Evolutionary conservation across 2,329 filamentous ascomycete species (phyloP).

Genomic region (Thelonectria discophora): DNA sequence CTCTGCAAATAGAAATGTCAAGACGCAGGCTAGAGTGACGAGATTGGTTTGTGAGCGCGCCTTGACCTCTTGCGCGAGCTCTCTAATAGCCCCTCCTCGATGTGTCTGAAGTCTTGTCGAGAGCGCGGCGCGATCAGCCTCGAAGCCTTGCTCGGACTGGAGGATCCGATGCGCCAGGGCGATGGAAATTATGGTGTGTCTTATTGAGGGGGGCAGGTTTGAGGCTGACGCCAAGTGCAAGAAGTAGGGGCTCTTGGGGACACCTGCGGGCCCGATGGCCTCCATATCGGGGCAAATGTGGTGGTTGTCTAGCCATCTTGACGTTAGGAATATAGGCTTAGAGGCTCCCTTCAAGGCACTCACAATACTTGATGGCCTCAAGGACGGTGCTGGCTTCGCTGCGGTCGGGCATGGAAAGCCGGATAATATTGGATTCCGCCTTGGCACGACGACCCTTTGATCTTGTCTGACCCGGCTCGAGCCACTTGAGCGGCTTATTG

Average conservation of each 20-base stretch:
- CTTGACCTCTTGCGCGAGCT: slow-evolving; percentile 11
- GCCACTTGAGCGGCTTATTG: slow-evolving; percentile 35
- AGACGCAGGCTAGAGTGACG: background rate
- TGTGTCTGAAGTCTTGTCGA: slow-evolving; percentile 26
- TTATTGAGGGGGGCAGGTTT: background rate
- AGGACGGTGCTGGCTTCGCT: background rate
- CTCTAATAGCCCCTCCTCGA: slow-evolving; percentile 29
- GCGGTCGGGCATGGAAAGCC: slow-evolving; percentile 8
- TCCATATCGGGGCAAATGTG: slow-evolving; percentile 34
- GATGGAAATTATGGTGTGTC: slow-evolving; percentile 26
- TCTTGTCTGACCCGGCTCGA: slow-evolving; percentile 32
- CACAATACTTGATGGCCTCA: slow-evolving; percentile 28
- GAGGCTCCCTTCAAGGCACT: background rate
- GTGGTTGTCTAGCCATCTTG: slow-evolving; percentile 23
- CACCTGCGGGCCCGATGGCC: slow-evolving; percentile 17
- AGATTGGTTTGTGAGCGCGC: background rate
- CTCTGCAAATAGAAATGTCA: background rate
- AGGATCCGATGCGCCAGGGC: slow-evolving; percentile 31
- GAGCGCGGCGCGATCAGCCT: slow-evolving; percentile 15
- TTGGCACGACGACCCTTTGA: slow-evolving; percentile 29
- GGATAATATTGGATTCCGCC: slow-evolving; percentile 17
- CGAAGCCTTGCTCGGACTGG: slow-evolving; percentile 11
- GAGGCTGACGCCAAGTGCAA: slow-evolving; percentile 10
- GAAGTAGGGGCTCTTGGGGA: slow-evolving; percentile 19
- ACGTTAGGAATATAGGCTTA: too few relatives aligned